Percentiles rank a stretch among this genome's conserved stretches.
Evolutionary conservation across 1,284 basidiomycete genomes (phyloP).

Genomic region (Cryptococcus floricola): DNA sequence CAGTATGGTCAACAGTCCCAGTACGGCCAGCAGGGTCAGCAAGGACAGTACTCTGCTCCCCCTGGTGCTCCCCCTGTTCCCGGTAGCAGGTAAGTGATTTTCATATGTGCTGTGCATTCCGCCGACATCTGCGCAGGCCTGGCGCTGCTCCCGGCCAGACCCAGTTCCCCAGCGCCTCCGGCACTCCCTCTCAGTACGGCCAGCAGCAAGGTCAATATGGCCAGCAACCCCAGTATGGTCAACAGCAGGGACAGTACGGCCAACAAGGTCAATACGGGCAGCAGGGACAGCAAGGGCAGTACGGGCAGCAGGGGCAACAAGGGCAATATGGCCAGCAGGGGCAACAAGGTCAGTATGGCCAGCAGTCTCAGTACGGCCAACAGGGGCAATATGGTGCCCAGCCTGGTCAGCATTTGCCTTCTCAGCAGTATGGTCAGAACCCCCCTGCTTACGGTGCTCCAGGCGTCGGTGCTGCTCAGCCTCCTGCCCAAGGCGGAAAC

Average conservation of each 20-base stretch:
- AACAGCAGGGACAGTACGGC: conserved; percentile 18
- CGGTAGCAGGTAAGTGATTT: not conserved
- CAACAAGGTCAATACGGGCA: conserved; percentile 36
- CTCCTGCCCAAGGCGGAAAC: conserved; percentile 22
- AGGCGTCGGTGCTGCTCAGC: conserved; percentile 21
- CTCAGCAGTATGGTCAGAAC: conserved; percentile 37
- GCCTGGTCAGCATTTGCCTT: conserved; percentile 16
- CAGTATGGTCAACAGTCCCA: not conserved
- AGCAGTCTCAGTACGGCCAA: conserved; percentile 28
- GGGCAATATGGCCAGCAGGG: conserved; percentile 24
- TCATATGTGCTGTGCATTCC: not conserved
- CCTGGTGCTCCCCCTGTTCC: conserved; percentile 15
- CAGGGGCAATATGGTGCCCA: conserved; percentile 33
- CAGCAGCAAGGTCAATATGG: conserved; percentile 24
- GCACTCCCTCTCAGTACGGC: conserved; percentile 27
- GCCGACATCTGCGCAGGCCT: not conserved
- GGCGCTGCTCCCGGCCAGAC: not conserved
- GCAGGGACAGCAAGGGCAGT: conserved; percentile 30
- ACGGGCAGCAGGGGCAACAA: conserved; percentile 26
- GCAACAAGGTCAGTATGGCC: conserved; percentile 29
- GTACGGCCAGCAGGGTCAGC: conserved; percentile 3
- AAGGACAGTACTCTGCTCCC: conserved; percentile 17
- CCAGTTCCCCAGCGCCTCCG: conserved; percentile 19
- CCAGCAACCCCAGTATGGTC: conserved; percentile 33
- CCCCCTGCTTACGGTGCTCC: conserved; percentile 26